Base-by-base conservation (phyloP, 192 early-diverging fungal genomes). In the Podila minutissima region DNA sequence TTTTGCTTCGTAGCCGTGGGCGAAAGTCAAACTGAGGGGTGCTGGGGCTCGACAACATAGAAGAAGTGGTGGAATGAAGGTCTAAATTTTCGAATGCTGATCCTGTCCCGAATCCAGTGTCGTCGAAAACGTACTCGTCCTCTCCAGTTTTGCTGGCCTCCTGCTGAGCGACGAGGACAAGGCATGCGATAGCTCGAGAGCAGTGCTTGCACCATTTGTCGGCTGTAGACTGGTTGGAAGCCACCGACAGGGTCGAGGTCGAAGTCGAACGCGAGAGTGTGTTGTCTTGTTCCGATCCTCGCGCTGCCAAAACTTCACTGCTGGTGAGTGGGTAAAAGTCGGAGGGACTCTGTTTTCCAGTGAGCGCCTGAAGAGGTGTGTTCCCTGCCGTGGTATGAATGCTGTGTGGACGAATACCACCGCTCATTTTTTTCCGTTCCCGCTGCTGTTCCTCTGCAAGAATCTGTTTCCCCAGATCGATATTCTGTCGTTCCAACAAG, bases 121-220 rank as follows among this genome's bases (percentile, higher is more conserved):
- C 63, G 7, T 62, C 33, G 12, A 76, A 50, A 17, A 51, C 28
- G 17, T 20, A 28, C 13, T 61, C 63, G 9, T 65, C 48, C 22
- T 9, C 37, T 13, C 48, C 32, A 7, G n/a, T 9, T 10, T 24
- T 55, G n/a, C 2, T 55, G n/a, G 53, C 53, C 53, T 75, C 74
- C 22, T 75, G 64, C 3, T 68, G 37, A 12, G 64, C 22, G 11
- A 60, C 50, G 11, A 79, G 41, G 38, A 68, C 76, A 32, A 79
- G 76, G 38, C 76, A 79, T 3, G 76, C 41, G n/a, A 79, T 63
- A 31, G 76, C 76, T 32, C 76, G 22, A 26, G 76, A 72, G 28
- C 76, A 79, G 26, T 79, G 61, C 37, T 32, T 61, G 41, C 76
- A 79, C 70, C 70, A 58, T 12, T 61, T 72, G 3, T 72, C 70